These are phyloP conservation scores for Paralagenidium karlingii DNA, from an alignment of 352 stramenopile genomes.

Conservation along the genomic window DNA sequence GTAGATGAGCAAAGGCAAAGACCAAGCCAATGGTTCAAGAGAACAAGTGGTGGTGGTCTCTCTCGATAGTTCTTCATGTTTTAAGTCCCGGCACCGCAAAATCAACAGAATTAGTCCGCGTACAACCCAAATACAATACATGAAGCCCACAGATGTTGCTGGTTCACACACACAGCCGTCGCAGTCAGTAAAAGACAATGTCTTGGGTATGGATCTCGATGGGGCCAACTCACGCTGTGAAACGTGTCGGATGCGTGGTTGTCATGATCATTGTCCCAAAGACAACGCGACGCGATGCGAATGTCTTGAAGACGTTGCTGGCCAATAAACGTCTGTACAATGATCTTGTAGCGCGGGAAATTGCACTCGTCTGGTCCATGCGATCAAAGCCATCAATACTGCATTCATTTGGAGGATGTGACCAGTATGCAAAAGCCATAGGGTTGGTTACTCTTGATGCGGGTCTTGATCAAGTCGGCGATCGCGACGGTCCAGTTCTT, in stretches of 20 bases:
- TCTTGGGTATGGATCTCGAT: background rate
- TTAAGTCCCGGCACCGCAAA: too few species aligned
- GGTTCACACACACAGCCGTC: too few species aligned
- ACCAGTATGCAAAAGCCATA: too few species aligned
- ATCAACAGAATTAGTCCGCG: too few species aligned
- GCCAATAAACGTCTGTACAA: constrained; percentile 91
- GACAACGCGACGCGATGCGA: constrained; percentile 84
- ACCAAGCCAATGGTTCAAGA: too few species aligned
- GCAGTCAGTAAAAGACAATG: background rate
- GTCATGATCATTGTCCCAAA: constrained; percentile 90
- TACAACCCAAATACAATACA: constrained; percentile 88
- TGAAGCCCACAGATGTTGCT: constrained; percentile 83
- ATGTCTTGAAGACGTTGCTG: constrained; percentile 90
- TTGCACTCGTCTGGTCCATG: constrained; percentile 26
- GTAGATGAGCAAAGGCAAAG: too few species aligned
- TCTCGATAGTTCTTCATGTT: too few species aligned
- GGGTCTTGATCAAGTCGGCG: constrained; percentile 44
- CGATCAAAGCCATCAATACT: background rate
- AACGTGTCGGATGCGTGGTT: constrained; percentile 87
- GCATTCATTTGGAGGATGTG: background rate
- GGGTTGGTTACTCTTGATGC: constrained; percentile 25
- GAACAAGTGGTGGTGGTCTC: too few species aligned
- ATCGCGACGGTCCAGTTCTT: constrained; percentile 54
- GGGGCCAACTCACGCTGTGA: constrained; percentile 49
- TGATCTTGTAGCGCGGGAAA: constrained; percentile 87